These are phyloP conservation scores for Calocybe gambosa DNA, from an alignment of 1,284 basidiomycete genomes.

Conservation along the genomic window DNA sequence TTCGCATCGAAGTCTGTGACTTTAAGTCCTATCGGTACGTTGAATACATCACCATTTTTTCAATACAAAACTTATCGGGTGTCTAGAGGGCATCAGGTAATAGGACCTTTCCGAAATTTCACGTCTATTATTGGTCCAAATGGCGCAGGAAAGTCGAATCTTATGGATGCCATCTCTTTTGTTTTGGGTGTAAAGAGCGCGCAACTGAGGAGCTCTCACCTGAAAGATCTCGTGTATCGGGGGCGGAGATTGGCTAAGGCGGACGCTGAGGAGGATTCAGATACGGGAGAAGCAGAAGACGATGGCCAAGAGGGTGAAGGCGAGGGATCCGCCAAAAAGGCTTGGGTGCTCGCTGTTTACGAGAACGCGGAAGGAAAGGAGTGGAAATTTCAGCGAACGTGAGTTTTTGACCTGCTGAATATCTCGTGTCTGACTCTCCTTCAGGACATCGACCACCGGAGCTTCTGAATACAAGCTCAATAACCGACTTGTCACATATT, in stretches of 20 bases:
- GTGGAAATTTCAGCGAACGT: conserved; percentile 90
- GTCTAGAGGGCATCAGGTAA: conserved; percentile 71
- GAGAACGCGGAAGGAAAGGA: conserved; percentile 73
- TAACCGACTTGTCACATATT: conserved; percentile 71
- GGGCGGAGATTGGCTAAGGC: conserved; percentile 67
- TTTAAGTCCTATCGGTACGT: conserved; percentile 84
- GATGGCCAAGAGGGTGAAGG: conserved; percentile 57
- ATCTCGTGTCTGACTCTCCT: neutral
- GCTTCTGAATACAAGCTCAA: conserved; percentile 88
- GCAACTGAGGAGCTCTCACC: conserved; percentile 87
- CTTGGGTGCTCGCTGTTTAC: conserved; percentile 93
- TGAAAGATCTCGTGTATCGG: conserved; percentile 94
- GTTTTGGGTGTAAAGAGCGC: conserved; percentile 95
- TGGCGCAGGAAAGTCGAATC: conserved; percentile 97
- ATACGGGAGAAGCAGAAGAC: conserved; percentile 39
- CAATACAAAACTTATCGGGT: conserved; percentile 11
- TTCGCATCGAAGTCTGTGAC: conserved; percentile 82
- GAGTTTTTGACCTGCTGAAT: conserved; percentile 28
- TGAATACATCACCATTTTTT: neutral
- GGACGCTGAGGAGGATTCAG: conserved; percentile 44
- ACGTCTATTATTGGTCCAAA: conserved; percentile 97
- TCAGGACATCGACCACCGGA: conserved; percentile 80
- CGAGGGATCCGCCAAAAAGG: conserved; percentile 82
- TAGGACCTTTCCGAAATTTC: conserved; percentile 90
- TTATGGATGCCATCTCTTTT: conserved; percentile 99